Conservation (phyloP, 1,139 yeast species). For the Candida mesenterica region DNA sequence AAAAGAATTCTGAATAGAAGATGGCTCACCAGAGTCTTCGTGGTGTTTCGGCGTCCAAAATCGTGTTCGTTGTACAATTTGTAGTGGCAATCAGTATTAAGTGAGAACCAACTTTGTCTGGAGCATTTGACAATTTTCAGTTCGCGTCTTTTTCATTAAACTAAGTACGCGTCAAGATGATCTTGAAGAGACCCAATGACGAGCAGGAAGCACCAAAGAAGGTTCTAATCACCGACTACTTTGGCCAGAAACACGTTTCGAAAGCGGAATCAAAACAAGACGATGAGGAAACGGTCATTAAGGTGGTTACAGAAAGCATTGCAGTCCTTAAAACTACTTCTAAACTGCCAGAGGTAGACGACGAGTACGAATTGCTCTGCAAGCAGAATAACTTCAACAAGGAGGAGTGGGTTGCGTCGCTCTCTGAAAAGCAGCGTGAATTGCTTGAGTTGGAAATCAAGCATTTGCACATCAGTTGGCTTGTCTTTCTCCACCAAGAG, state of each 20-base stretch:
- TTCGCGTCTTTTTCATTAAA: not conserved
- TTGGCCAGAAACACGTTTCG: slow-evolving; percentile 6
- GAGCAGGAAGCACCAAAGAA: slow-evolving; percentile 3
- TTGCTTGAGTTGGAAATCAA: slow-evolving; percentile 67
- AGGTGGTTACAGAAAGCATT: not conserved
- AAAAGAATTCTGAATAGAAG: too few species aligned
- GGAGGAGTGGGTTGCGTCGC: slow-evolving; percentile 49
- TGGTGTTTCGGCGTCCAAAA: too few species aligned
- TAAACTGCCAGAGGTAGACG: not conserved
- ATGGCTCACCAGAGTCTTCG: too few species aligned
- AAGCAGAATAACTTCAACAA: slow-evolving; percentile 40
- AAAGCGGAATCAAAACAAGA: slow-evolving; percentile 1
- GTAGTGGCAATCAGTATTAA: too few species aligned
- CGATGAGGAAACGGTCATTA: not conserved
- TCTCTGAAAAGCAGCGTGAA: slow-evolving; percentile 51
- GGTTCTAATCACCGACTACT: slow-evolving; percentile 17
- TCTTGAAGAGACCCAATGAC: not conserved
- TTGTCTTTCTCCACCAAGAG: slow-evolving; percentile 63
- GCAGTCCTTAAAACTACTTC: too few species aligned
- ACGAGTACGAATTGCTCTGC: not conserved
- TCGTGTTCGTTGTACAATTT: too few species aligned
- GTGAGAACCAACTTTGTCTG: too few species aligned
- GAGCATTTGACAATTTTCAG: too few species aligned
- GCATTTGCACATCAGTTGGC: slow-evolving; percentile 77
- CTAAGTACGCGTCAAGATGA: not conserved